phyloP scores from a whole-genome alignment of 2,329 filamentous ascomycete genomes.

The Calonectria ilicicola region DNA sequence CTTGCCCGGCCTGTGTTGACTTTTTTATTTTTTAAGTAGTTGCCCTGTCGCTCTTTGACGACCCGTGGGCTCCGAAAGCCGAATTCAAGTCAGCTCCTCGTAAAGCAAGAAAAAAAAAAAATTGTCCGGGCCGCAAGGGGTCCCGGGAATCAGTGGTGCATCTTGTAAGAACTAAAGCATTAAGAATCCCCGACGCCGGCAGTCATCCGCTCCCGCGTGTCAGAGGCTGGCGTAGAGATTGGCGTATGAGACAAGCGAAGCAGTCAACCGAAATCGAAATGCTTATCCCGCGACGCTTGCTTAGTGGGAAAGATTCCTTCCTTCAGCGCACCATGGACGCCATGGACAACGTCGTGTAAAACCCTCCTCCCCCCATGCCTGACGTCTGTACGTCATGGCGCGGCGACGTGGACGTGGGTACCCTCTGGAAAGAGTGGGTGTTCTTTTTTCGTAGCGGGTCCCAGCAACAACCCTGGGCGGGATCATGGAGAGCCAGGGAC shows the following conservation, averaged over 20 bases:
- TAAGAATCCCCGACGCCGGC: conserved; percentile 16
- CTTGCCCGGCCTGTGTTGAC: not conserved
- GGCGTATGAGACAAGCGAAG: not conserved
- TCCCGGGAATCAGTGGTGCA: conserved; percentile 2
- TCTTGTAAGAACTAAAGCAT: conserved; percentile 23
- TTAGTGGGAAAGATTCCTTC: not conserved
- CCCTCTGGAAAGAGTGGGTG: not conserved
- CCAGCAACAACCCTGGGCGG: conserved; percentile 1
- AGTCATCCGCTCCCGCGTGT: conserved; percentile 2
- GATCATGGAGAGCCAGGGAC: conserved; percentile 4
- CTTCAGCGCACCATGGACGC: not conserved
- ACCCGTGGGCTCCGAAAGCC: not conserved
- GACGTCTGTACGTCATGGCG: conserved; percentile 21
- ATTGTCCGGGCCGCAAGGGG: not conserved
- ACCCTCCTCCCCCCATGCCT: not conserved
- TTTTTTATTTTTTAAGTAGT: not conserved
- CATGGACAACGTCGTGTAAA: not conserved
- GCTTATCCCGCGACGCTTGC: not conserved
- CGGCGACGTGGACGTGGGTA: conserved; percentile 13
- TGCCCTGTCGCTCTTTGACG: not conserved
- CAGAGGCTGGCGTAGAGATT: not conserved
- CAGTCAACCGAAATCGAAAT: not conserved
- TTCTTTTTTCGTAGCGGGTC: conserved; percentile 5
- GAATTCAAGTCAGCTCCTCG: not conserved
- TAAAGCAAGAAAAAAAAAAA: not conserved